A percentile compares a stretch with the other conserved stretches of the same genome.
Conservation (phyloP, 768 basidiomycete genomes). For the Lactarius vividus region DNA sequence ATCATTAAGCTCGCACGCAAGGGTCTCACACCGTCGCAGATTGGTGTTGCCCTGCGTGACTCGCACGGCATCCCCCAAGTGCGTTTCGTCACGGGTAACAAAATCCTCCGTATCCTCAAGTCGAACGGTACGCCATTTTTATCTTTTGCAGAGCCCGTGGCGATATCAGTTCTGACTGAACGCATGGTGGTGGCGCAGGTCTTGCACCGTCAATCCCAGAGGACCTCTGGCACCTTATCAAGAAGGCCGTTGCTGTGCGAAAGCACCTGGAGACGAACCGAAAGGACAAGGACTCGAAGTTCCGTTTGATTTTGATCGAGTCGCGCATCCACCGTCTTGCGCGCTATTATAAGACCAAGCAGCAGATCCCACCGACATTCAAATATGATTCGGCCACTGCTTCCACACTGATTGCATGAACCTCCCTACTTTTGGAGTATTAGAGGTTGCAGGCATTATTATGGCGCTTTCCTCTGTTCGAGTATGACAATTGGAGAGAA, state of each 20-base stretch:
- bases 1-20: slow-evolving; percentile 97
- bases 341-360: slow-evolving; percentile 98
- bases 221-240: slow-evolving; percentile 99
- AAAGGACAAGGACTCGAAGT: slow-evolving; percentile 98
- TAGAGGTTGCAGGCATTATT: slow-evolving; percentile 3
- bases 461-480: slow-evolving; percentile 19
- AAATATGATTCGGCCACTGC: slow-evolving; percentile 98
- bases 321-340: slow-evolving; percentile 97
- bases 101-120: slow-evolving; percentile 98
- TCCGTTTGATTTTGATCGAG: slow-evolving; percentile 98
- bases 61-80: slow-evolving; percentile 98
- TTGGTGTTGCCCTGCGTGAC: slow-evolving; percentile 97
- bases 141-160: neutral
- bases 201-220: slow-evolving; percentile 97
- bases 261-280: slow-evolving; percentile 98
- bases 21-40: slow-evolving; percentile 96
- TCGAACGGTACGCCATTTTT: slow-evolving; percentile 64
- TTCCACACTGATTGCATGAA: slow-evolving; percentile 82
- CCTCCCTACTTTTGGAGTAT: neutral
- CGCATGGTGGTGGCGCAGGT: slow-evolving; percentile 54
- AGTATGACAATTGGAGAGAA: slow-evolving; percentile 22
- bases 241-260: slow-evolving; percentile 99
- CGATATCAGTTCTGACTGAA: slow-evolving; percentile 3
- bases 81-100: slow-evolving; percentile 98
- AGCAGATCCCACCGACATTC: slow-evolving; percentile 97